A percentile compares a stretch with the other conserved stretches of the same genome.
Evolutionary conservation across 202 grass and related monocot species (phyloP).

Genomic region (Panicum virgatum): DNA sequence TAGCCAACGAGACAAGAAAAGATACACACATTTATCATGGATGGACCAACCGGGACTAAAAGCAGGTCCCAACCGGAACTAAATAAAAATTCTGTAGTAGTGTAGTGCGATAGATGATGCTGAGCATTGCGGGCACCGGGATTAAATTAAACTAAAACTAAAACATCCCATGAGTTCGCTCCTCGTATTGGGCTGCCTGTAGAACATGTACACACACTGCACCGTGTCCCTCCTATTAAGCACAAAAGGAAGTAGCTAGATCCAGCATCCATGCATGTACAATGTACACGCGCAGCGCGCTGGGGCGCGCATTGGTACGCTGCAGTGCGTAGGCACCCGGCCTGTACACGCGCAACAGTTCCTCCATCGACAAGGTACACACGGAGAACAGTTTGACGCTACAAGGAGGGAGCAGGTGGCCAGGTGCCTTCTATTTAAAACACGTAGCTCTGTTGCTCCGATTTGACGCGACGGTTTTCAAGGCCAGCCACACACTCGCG

Average conservation of each 20-base stretch:
- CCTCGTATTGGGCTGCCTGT: constrained; percentile 5
- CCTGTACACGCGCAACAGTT: background rate
- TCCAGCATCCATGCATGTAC: background rate
- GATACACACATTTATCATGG: too few species aligned
- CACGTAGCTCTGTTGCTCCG: constrained; percentile 7
- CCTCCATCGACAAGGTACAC: background rate
- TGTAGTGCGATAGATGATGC: too few species aligned
- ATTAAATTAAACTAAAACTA: background rate
- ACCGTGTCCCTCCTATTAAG: background rate
- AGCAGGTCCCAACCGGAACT: too few species aligned
- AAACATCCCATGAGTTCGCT: background rate
- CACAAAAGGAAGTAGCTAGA: background rate
- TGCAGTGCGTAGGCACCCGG: background rate
- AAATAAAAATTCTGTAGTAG: too few species aligned
- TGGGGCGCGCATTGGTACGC: constrained; percentile 3
- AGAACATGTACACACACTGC: background rate
- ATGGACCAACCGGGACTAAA: too few species aligned
- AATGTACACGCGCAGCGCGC: background rate
- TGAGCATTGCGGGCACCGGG: background rate
- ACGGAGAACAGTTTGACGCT: constrained; percentile 30
- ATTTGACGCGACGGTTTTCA: constrained; percentile 35
- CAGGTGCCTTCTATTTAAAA: constrained; percentile 21
- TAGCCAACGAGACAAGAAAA: too few species aligned
- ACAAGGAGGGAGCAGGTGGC: constrained; percentile 19
- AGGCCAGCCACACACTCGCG: background rate